Percentiles rank a stretch among this genome's conserved stretches.
Conservation (phyloP, 202 grass and related monocot genomes). For the Schoenoplectus tabernaemontani region DNA sequence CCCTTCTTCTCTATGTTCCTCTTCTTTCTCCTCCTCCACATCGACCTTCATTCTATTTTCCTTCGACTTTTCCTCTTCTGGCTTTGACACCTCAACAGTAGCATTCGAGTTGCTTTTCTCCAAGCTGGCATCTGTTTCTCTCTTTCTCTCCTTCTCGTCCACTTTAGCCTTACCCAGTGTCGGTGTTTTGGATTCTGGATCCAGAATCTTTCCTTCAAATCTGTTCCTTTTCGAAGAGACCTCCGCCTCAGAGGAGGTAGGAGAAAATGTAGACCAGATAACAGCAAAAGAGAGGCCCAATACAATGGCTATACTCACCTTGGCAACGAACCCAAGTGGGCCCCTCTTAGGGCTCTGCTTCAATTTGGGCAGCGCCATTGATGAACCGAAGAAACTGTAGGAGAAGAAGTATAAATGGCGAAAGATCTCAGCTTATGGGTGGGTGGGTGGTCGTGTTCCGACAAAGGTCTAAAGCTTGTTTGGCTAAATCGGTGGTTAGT, state of each 20-base stretch:
- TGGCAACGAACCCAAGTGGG: conserved; percentile 57
- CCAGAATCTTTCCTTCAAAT: conserved; percentile 50
- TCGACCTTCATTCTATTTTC: conserved; percentile 20
- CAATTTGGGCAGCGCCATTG: conserved; percentile 32
- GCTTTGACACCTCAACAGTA: conserved; percentile 22
- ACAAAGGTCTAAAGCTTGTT: background rate
- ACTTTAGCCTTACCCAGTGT: conserved; percentile 13
- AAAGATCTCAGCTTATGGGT: conserved; percentile 18
- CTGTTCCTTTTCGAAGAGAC: conserved; percentile 61
- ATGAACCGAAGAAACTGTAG: conserved; percentile 11
- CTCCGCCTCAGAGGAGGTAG: conserved; percentile 44
- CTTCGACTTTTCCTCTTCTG: conserved; percentile 20
- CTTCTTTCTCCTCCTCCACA: conserved; percentile 34
- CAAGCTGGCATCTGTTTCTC: background rate
- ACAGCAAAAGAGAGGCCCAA: conserved; percentile 72
- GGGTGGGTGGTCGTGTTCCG: too few species aligned
- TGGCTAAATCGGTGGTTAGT: too few species aligned
- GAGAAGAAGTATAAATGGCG: background rate
- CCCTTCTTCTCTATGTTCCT: conserved; percentile 29
- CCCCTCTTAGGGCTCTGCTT: conserved; percentile 42
- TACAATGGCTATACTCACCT: conserved; percentile 63
- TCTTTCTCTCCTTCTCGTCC: conserved; percentile 19
- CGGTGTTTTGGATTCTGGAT: conserved; percentile 33
- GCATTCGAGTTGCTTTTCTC: background rate
- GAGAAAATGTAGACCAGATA: conserved; percentile 61